Conservation (phyloP, 1,284 basidiomycete species). For the Melampsora larici-populina region DNA sequence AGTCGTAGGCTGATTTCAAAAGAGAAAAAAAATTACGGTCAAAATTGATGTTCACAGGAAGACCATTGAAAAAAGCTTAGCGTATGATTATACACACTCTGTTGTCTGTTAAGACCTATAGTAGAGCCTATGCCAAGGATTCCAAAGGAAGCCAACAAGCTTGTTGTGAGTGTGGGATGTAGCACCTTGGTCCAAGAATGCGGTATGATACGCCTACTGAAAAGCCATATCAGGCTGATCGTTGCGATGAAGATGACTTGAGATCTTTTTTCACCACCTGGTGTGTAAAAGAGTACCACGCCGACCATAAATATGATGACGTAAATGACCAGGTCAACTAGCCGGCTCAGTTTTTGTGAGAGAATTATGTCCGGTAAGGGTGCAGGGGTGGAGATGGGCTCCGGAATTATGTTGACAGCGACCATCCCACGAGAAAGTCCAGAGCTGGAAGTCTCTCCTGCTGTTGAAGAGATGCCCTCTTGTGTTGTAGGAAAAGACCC, state of each 20-base stretch:
- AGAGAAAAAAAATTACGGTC: background rate
- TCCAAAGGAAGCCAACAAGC: background rate
- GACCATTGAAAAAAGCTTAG: background rate
- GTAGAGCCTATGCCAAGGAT: background rate
- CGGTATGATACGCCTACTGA: conserved; percentile 16
- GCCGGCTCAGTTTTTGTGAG: background rate
- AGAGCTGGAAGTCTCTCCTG: background rate
- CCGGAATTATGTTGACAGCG: background rate
- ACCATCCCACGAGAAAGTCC: background rate
- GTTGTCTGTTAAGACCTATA: background rate
- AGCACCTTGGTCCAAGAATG: conserved; percentile 22
- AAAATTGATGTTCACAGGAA: background rate
- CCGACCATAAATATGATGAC: conserved; percentile 11
- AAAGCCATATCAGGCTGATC: conserved; percentile 9
- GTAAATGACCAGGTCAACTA: conserved; percentile 12
- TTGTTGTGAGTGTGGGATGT: conserved; percentile 16
- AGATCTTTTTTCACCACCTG: conserved; percentile 10
- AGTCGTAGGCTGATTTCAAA: conserved; percentile 4
- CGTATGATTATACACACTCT: background rate
- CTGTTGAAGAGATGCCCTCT: background rate
- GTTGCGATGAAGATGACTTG: conserved; percentile 6
- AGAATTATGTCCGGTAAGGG: background rate
- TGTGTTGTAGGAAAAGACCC: background rate
- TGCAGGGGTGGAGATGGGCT: conserved; percentile 5
- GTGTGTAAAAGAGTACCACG: conserved; percentile 14